phyloP scores from a whole-genome alignment of 768 basidiomycete genomes.

The Agaricus blazei region DNA sequence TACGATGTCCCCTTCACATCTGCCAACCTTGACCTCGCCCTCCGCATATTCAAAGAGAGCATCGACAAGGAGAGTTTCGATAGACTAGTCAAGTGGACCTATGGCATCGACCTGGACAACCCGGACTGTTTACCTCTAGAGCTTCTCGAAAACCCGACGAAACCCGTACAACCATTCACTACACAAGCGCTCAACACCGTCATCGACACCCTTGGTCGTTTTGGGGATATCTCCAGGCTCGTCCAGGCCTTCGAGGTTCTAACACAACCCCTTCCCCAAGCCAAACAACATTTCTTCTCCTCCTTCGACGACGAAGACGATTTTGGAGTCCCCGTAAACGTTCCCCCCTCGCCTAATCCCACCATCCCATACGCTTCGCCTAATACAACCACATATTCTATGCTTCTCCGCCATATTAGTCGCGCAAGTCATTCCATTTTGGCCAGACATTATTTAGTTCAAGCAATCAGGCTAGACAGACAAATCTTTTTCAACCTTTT shows the following conservation, averaged over 20 bases:
- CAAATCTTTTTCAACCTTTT: constrained; percentile 24
- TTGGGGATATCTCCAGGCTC: constrained; percentile 57
- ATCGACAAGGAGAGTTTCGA: constrained; percentile 53
- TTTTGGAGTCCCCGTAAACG: constrained; percentile 39
- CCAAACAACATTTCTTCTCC: constrained; percentile 40
- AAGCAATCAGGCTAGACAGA: constrained; percentile 46
- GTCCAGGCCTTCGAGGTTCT: constrained; percentile 76
- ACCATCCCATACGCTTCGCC: constrained; percentile 43
- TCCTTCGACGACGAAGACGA: constrained; percentile 73
- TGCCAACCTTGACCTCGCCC: constrained; percentile 58
- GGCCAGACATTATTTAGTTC: constrained; percentile 61
- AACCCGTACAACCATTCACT: constrained; percentile 43
- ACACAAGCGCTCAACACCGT: constrained; percentile 68
- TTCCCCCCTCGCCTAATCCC: constrained; percentile 24
- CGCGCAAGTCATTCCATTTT: constrained; percentile 42
- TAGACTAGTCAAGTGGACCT: constrained; percentile 57
- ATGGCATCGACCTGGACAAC: constrained; percentile 72
- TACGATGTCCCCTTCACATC: constrained; percentile 46
- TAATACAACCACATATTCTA: constrained; percentile 63
- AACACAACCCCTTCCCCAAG: constrained; percentile 61
- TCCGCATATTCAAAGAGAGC: constrained; percentile 67
- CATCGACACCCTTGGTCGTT: constrained; percentile 62
- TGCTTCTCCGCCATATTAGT: constrained; percentile 56
- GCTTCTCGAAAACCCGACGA: constrained; percentile 19
- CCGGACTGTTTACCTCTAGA: constrained; percentile 66